Evolutionary conservation across 345 rosid species (phyloP).

Genomic region (Gossypium arboreum): DNA sequence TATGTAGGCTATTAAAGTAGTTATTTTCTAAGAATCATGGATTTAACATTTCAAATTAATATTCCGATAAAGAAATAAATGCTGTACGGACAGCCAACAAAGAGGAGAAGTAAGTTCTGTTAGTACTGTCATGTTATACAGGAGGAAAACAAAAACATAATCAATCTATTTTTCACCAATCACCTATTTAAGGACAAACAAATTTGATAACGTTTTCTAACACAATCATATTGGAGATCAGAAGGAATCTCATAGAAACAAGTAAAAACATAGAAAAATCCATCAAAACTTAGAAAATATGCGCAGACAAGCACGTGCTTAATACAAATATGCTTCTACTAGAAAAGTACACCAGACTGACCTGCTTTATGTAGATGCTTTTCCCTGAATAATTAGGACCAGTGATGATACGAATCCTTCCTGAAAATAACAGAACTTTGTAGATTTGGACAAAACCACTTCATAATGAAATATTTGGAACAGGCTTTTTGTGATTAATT

Average conservation of each 20-base stretch:
- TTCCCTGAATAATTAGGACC: constrained; percentile 99
- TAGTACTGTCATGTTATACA: neutral
- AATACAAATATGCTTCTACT: neutral
- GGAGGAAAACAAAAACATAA: neutral
- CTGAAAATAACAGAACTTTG: constrained; percentile 33
- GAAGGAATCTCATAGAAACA: neutral
- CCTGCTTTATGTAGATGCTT: constrained; percentile 96
- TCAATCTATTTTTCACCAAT: neutral
- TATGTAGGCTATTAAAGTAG: neutral
- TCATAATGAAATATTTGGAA: neutral
- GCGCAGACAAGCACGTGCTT: neutral
- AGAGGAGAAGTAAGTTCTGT: neutral
- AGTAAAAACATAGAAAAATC: neutral
- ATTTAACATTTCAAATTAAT: neutral
- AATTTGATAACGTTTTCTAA: neutral
- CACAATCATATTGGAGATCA: neutral
- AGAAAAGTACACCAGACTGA: constrained; percentile 19
- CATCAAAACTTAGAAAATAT: neutral
- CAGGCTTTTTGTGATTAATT: constrained; percentile 1
- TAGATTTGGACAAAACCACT: constrained; percentile 3
- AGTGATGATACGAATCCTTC: constrained; percentile 73
- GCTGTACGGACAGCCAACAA: neutral
- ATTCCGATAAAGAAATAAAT: neutral
- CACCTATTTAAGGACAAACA: neutral
- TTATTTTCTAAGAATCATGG: neutral